phyloP scores from a whole-genome alignment of 2,329 filamentous ascomycete genomes.

The Fusarium armeniacum region DNA sequence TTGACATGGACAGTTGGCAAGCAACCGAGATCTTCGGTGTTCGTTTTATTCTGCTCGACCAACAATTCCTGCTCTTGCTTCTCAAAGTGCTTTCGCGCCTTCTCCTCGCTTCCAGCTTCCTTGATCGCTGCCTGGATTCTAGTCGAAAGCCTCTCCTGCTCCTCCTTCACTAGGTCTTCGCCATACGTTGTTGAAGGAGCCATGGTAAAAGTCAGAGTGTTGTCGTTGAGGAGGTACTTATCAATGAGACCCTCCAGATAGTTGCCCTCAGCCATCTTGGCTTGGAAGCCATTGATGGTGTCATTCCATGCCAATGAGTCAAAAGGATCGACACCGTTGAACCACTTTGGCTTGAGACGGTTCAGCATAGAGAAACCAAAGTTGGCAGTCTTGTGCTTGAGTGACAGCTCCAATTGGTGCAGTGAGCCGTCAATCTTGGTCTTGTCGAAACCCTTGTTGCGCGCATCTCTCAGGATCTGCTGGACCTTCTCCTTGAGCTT shows the following conservation, averaged over 20 bases:
- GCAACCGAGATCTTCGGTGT: constrained; percentile 86
- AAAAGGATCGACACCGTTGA: constrained; percentile 94
- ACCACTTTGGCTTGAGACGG: constrained; percentile 91
- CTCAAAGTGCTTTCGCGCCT: constrained; percentile 79
- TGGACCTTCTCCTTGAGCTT: constrained; percentile 82
- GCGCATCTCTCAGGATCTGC: constrained; percentile 77
- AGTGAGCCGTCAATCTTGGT: constrained; percentile 94
- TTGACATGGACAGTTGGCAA: constrained; percentile 88
- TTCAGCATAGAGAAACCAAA: constrained; percentile 95
- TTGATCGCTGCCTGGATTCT: constrained; percentile 81
- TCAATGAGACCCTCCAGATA: constrained; percentile 89
- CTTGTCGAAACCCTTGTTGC: constrained; percentile 84
- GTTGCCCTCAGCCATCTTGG: constrained; percentile 77
- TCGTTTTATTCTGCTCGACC: constrained; percentile 85
- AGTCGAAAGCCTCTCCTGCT: constrained; percentile 77
- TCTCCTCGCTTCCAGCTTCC: constrained; percentile 77
- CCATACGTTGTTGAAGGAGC: constrained; percentile 82
- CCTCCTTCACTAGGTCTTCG: constrained; percentile 80
- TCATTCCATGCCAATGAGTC: constrained; percentile 93
- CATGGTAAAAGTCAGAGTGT: constrained; percentile 95
- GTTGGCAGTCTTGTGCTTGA: constrained; percentile 96
- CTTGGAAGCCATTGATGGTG: constrained; percentile 85
- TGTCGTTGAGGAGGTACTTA: constrained; percentile 90
- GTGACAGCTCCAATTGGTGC: constrained; percentile 90
- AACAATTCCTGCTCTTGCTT: constrained; percentile 85